Evolutionary conservation across 345 rosid genomes (phyloP).

Genomic region (Psidium friedrichsthalianum): DNA sequence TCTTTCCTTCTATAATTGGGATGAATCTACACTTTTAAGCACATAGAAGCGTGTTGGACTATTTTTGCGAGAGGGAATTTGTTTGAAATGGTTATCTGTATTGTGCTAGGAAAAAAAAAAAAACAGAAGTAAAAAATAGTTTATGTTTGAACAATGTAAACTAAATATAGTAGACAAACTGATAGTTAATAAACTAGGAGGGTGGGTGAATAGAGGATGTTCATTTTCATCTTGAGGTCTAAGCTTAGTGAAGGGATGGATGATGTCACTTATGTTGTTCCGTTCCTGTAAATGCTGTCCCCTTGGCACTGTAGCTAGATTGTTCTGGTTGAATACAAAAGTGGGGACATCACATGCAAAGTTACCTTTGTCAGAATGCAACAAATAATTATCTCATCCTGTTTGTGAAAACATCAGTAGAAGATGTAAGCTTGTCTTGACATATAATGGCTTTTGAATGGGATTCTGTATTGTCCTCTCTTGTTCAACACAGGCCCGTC

Average conservation of each 20-base stretch:
- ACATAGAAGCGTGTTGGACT: background rate
- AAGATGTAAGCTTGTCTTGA: background rate
- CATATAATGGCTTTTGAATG: background rate
- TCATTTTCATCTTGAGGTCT: background rate
- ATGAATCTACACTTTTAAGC: background rate
- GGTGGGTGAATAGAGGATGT: background rate
- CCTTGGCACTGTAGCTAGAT: background rate
- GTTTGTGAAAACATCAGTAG: background rate
- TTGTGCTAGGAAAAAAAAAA: background rate
- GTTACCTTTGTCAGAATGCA: background rate
- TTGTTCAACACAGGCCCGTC: constrained; percentile 54
- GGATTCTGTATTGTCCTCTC: constrained; percentile 1
- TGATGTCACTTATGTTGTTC: background rate
- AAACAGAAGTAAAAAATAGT: background rate
- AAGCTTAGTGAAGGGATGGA: background rate
- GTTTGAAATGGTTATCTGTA: background rate
- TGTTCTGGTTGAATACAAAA: background rate
- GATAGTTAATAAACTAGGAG: background rate
- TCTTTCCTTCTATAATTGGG: background rate
- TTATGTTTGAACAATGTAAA: background rate
- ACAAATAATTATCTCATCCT: background rate
- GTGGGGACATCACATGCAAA: background rate
- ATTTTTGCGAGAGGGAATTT: background rate
- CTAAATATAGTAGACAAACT: background rate
- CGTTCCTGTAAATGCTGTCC: background rate